These are phyloP conservation scores for Claviceps arundinis DNA, from an alignment of 2,329 filamentous ascomycete species.

Conservation along the genomic window DNA sequence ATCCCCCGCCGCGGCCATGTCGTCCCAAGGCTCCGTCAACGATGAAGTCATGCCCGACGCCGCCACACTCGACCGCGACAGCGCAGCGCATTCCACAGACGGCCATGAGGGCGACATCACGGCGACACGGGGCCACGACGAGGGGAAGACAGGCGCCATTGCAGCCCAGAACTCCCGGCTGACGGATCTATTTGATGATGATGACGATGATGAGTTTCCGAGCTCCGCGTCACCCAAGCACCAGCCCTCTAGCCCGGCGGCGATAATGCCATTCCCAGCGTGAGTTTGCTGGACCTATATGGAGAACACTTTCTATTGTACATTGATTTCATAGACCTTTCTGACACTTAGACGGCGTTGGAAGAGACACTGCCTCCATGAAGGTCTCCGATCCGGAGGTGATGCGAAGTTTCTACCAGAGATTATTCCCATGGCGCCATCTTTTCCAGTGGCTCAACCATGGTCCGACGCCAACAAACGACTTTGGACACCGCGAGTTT, in stretches of 20 bases:
- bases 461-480: constrained; percentile 67
- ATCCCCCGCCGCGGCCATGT: constrained; percentile 18
- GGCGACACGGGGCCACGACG: constrained; percentile 18
- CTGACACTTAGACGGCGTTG: constrained; percentile 67
- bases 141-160: constrained; percentile 12
- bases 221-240: constrained; percentile 31
- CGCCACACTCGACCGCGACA: constrained; percentile 2
- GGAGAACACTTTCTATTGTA: constrained; percentile 8
- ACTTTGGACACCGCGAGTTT: constrained; percentile 91
- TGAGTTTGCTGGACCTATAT: constrained; percentile 15
- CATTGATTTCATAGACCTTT: constrained; percentile 30
- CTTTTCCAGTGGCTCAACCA: constrained; percentile 98
- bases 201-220: constrained; percentile 47
- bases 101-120: constrained; percentile 28
- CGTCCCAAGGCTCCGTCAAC: constrained; percentile 16
- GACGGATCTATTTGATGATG: constrained; percentile 45
- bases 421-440: constrained; percentile 85
- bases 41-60: constrained; percentile 25
- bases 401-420: constrained; percentile 89
- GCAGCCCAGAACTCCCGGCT: constrained; percentile 36
- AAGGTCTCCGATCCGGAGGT: constrained; percentile 63
- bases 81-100: constrained; percentile 11
- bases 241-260: constrained; percentile 26
- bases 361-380: constrained; percentile 19
- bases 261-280: constrained; percentile 29